Conservation (phyloP, 768 basidiomycete genomes). For the Auricularia auricula-judae region DNA sequence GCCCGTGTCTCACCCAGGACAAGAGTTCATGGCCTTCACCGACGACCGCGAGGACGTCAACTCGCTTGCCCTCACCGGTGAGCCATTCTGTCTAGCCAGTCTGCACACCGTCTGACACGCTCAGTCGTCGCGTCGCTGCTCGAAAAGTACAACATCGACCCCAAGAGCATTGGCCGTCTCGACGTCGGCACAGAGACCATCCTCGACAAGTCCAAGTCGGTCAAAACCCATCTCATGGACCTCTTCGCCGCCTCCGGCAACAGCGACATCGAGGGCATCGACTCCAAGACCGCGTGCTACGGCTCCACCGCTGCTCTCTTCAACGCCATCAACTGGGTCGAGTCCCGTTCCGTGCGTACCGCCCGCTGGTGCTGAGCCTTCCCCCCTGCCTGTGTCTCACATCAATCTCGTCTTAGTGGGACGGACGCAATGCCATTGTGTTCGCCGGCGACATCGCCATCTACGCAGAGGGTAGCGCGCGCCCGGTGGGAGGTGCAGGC, state of each 20-base stretch:
- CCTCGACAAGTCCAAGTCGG: constrained; percentile 98
- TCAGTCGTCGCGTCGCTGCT: constrained; percentile 82
- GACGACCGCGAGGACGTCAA: constrained; percentile 99
- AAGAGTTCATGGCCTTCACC: constrained; percentile 97
- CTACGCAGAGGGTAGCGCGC: constrained; percentile 90
- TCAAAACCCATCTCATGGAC: constrained; percentile 98
- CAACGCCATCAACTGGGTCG: constrained; percentile 98
- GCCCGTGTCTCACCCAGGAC: constrained; percentile 34
- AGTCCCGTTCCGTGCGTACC: constrained; percentile 49
- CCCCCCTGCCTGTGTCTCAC: background rate
- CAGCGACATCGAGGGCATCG: constrained; percentile 95
- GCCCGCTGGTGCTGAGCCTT: background rate
- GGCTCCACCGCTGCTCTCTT: constrained; percentile 97
- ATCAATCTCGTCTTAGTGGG: constrained; percentile 41
- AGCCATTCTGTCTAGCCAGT: constrained; percentile 16
- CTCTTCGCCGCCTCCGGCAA: constrained; percentile 89
- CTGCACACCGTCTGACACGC: background rate
- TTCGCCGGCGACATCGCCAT: constrained; percentile 96
- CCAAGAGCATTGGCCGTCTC: constrained; percentile 90
- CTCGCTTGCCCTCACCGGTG: constrained; percentile 91
- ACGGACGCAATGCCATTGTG: constrained; percentile 94
- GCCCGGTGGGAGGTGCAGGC: constrained; percentile 95
- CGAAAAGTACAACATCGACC: constrained; percentile 91
- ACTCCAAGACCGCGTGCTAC: constrained; percentile 99
- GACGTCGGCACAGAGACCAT: constrained; percentile 99